Evolutionary conservation across 1,139 yeast species (phyloP).

Genomic region (Geotrichum siamense): DNA sequence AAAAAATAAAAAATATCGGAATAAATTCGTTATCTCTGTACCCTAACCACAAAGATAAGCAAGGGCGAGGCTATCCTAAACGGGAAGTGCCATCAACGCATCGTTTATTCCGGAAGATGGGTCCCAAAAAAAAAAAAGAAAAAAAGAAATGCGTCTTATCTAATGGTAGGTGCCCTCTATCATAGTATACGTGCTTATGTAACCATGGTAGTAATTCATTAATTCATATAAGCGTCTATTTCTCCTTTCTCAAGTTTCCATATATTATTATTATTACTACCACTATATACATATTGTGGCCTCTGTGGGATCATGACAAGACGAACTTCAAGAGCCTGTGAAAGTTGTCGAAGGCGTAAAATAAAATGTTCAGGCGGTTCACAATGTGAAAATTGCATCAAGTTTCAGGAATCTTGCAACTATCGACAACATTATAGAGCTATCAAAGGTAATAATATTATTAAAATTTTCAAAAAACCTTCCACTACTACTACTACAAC

Average conservation of each 20-base stretch:
- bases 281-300: background rate
- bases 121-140: too few relatives aligned
- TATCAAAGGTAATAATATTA: slow-evolving; percentile 23
- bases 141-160: too few relatives aligned
- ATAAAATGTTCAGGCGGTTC: slow-evolving; percentile 54
- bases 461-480: background rate
- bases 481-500: background rate
- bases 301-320: too few relatives aligned
- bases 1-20: too few relatives aligned
- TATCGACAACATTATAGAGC: slow-evolving; percentile 28
- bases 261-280: background rate
- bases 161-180: too few relatives aligned
- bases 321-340: slow-evolving; percentile 47
- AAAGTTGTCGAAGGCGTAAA: slow-evolving; percentile 52
- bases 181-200: too few relatives aligned
- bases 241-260: background rate
- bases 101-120: too few relatives aligned
- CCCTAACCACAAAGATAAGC: too few relatives aligned
- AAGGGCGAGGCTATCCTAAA: too few relatives aligned
- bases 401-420: slow-evolving; percentile 24
- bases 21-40: too few relatives aligned
- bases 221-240: background rate
- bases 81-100: too few relatives aligned
- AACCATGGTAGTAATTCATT: too few relatives aligned
- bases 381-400: slow-evolving; percentile 24